A percentile compares a stretch with the other conserved stretches of the same genome.
Evolutionary conservation across 2,329 filamentous ascomycete genomes (phyloP).

Genomic region (Pleomassaria siparia): DNA sequence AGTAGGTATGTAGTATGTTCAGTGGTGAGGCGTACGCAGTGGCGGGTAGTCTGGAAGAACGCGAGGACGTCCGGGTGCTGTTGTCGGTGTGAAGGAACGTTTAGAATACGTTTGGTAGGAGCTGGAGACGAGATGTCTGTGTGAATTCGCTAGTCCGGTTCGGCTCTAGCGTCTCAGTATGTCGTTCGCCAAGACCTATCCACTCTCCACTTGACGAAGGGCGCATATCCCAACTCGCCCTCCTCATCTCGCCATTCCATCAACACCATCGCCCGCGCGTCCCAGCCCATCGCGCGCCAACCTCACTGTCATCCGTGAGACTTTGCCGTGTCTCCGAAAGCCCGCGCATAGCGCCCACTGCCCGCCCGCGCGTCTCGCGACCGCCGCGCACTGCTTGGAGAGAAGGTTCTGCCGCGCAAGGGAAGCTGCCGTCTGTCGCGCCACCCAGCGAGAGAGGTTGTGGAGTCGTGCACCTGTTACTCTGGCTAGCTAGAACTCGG

Average conservation of each 20-base stretch:
- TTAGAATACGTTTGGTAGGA: background rate
- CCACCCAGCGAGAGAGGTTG: background rate
- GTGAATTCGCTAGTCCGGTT: background rate
- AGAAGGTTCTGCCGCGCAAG: conserved; percentile 3
- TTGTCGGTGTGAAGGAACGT: background rate
- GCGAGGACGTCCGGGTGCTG: background rate
- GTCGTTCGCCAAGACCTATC: background rate
- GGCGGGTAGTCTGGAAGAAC: background rate
- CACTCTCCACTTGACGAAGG: background rate
- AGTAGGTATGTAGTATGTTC: background rate
- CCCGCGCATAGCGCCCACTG: background rate
- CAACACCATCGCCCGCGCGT: conserved; percentile 3
- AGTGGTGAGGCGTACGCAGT: background rate
- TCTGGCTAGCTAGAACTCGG: conserved; percentile 7
- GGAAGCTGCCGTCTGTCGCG: conserved; percentile 8
- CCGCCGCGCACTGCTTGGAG: background rate
- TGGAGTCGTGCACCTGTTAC: conserved; percentile 11
- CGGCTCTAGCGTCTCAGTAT: background rate
- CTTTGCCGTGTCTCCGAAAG: background rate
- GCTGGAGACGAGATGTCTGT: background rate
- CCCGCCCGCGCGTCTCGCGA: conserved; percentile 1
- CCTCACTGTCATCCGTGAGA: background rate
- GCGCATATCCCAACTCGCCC: conserved; percentile 25
- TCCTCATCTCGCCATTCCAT: background rate
- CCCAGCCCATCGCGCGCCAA: background rate